A percentile compares a stretch with the other conserved stretches of the same genome.
phyloP scores from a whole-genome alignment of 306 rosid species.

The Herpetospermum pedunculosum region DNA sequence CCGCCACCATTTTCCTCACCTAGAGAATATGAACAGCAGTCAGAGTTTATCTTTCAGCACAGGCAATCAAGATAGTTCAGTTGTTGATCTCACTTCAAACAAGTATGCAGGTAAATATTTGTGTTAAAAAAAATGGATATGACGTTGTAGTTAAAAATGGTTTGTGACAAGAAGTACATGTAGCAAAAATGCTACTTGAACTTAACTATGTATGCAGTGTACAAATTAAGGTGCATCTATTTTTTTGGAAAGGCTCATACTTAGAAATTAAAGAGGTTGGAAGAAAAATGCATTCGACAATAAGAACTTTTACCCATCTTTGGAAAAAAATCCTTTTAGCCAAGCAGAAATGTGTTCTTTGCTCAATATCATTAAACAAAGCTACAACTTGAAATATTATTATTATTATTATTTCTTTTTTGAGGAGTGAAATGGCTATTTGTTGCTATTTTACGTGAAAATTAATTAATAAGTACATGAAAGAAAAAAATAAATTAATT shows the following conservation, averaged over 20 bases:
- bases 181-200: neutral
- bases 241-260: neutral
- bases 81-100: constrained; percentile 93
- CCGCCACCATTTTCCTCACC: constrained; percentile 77
- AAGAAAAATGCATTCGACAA: neutral
- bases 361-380: neutral
- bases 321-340: neutral
- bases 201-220: neutral
- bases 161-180: neutral
- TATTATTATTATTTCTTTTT: too few species aligned
- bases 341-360: neutral
- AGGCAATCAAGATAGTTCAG: constrained; percentile 56
- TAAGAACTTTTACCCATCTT: neutral
- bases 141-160: neutral
- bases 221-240: neutral
- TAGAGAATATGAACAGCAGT: constrained; percentile 73
- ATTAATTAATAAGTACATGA: neutral
- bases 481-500: neutral
- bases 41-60: constrained; percentile 80
- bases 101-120: constrained; percentile 78
- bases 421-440: too few species aligned
- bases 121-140: neutral
- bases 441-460: neutral
- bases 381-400: neutral
- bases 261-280: neutral